Conservation (phyloP, 1,284 basidiomycete species). For the Baeospora myosura region DNA sequence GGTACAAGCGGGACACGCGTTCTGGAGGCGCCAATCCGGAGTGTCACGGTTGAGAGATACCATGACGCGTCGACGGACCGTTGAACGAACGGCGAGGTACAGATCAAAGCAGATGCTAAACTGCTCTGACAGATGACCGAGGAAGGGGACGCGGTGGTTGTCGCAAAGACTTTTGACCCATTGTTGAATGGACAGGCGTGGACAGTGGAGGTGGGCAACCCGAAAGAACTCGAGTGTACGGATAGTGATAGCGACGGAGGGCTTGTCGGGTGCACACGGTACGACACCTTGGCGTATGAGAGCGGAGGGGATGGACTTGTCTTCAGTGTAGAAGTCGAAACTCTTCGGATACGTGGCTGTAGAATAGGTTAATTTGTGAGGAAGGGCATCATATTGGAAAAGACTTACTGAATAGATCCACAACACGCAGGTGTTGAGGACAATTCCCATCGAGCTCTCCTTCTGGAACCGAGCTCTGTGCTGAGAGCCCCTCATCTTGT, state of each 20-base stretch:
- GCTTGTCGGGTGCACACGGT: neutral
- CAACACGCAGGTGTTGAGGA: too few species aligned
- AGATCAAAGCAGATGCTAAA: conserved; percentile 19
- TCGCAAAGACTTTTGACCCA: neutral
- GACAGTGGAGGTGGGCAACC: neutral
- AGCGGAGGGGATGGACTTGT: neutral
- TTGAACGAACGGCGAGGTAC: conserved; percentile 19
- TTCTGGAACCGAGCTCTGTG: too few species aligned
- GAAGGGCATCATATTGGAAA: neutral
- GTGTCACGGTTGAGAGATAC: conserved; percentile 14
- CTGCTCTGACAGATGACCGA: neutral
- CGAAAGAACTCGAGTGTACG: neutral
- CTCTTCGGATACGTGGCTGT: neutral
- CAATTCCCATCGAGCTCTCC: too few species aligned
- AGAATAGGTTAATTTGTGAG: neutral
- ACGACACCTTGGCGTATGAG: neutral
- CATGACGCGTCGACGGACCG: conserved; percentile 14
- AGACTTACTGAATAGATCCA: neutral
- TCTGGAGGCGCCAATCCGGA: conserved; percentile 19
- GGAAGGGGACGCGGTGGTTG: neutral
- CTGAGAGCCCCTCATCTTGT: neutral
- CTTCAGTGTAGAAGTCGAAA: neutral
- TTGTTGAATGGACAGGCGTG: neutral
- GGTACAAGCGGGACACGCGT: conserved; percentile 24
- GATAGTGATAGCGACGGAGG: neutral